Evolutionary conservation across 2,329 filamentous ascomycete genomes (phyloP), one percentile per base, ranked within the genome.

Genomic region (Fusarium globosum): DNA sequence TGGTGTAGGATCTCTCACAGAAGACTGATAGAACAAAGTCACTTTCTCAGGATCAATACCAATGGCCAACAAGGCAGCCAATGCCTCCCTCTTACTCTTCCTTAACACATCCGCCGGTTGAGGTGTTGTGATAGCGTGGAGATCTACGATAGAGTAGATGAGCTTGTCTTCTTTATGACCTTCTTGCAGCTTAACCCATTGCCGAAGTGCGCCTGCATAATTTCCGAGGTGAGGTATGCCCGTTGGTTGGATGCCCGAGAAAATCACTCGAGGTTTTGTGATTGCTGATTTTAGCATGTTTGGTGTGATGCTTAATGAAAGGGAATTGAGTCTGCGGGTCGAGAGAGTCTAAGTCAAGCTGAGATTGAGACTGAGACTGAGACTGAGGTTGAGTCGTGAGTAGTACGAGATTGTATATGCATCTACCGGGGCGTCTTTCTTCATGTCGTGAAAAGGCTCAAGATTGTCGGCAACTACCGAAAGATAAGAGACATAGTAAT

Each of bases 241-340:
- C 0, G 96, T 99, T 23, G 96, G 96, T 82, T 99, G 96, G 77
- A 99, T 99, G 60, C 95, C 96, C 7, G 96, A 98, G 86, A 99
- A 98, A 78, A 98, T 90, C 67, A 92, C 86, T 62, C 86, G 72
- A 36, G 69, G 72, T 66, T 48, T 55, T 55, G 49, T 69, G 23
- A 53, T 56, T 43, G 46, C 61, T 33, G 65, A n/a, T 30, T 60
- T 71, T 7, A 69, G 52, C 67, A 72, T 73, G 9, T 38, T 57
- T 30, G 13, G 39, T 30, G 57, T 2, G 30, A 53, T n/a, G 6
- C 39, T 30, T 16, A 36, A 28, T 33, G n/a, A 28, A 21, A 41
- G 7, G 7, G 21, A 35, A 56, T 48, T 43, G 48, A 36, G 12
- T 16, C 58, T 14, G 30, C 28, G 41, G 23, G 42, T n/a, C 23